Conservation (phyloP, 2,329 filamentous ascomycete species). For the Emergomyces orientalis region DNA sequence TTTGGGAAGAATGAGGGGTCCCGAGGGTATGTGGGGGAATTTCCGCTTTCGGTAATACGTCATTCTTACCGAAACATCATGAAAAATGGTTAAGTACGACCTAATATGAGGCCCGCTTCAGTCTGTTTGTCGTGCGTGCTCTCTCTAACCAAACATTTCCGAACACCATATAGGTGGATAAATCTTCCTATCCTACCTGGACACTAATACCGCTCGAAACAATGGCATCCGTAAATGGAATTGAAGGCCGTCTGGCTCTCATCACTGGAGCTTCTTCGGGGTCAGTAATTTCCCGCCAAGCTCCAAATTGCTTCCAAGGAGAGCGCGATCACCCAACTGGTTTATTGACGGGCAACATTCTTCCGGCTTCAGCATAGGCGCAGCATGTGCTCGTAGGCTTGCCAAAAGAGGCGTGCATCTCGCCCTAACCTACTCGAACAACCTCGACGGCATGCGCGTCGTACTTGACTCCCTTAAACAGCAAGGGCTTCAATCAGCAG, state of each 20-base stretch:
- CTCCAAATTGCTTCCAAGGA: neutral
- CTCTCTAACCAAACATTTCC: neutral
- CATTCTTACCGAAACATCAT: neutral
- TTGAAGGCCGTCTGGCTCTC: conserved; percentile 47
- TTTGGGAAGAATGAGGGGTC: conserved; percentile 5
- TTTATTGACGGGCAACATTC: neutral
- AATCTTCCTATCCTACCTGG: neutral
- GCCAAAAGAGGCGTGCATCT: conserved; percentile 44
- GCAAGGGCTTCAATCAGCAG: conserved; percentile 11
- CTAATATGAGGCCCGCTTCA: neutral
- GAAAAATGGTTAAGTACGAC: neutral
- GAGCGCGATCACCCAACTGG: neutral
- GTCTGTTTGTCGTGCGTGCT: neutral
- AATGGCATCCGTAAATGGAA: conserved; percentile 34
- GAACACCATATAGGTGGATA: neutral
- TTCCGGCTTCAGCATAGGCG: conserved; percentile 45
- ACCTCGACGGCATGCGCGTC: conserved; percentile 38
- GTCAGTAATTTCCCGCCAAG: conserved; percentile 30
- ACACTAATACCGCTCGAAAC: conserved; percentile 12
- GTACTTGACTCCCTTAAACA: conserved; percentile 37
- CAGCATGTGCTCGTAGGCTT: conserved; percentile 49
- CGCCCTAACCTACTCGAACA: conserved; percentile 51
- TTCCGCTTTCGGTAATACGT: conserved; percentile 6
- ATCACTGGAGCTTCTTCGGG: conserved; percentile 55
- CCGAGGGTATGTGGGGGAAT: too few species aligned